phyloP scores from a whole-genome alignment of 2,329 filamentous ascomycete species.

The Apiospora phragmitis region DNA sequence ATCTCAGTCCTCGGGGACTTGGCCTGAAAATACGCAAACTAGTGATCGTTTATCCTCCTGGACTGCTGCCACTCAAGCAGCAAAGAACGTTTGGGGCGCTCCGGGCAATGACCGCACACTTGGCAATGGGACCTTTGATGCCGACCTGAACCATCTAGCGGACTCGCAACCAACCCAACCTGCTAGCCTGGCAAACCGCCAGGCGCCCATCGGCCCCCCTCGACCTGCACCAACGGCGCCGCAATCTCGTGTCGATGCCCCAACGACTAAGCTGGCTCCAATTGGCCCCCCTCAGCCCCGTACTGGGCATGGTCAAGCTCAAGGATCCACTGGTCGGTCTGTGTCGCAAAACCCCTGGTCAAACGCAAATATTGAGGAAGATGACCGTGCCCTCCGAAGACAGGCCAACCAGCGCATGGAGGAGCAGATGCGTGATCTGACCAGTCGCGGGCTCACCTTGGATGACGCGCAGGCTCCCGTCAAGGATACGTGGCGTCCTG shows the following conservation, averaged over 20 bases:
- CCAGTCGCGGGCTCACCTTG: conserved; percentile 44
- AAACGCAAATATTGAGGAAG: conserved; percentile 25
- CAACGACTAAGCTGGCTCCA: conserved; percentile 26
- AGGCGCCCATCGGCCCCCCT: conserved; percentile 46
- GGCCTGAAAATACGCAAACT: conserved; percentile 21
- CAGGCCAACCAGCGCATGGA: conserved; percentile 39
- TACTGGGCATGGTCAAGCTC: conserved; percentile 12
- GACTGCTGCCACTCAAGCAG: conserved; percentile 43
- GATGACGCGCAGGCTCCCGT: conserved; percentile 49
- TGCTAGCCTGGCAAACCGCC: conserved; percentile 36
- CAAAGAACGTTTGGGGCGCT: conserved; percentile 72
- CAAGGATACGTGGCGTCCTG: conserved; percentile 56
- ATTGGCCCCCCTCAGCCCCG: conserved; percentile 29
- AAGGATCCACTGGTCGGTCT: conserved; percentile 7
- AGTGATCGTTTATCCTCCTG: conserved; percentile 52
- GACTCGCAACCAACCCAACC: conserved; percentile 38
- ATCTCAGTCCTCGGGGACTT: conserved; percentile 33
- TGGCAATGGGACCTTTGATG: conserved; percentile 76
- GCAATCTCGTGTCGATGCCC: conserved; percentile 19
- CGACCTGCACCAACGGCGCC: conserved; percentile 23
- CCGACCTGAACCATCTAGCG: conserved; percentile 55
- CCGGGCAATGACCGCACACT: conserved; percentile 71
- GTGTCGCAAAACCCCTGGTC: conserved; percentile 25
- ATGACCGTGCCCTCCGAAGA: conserved; percentile 46
- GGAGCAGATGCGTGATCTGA: conserved; percentile 44